These are phyloP conservation scores for Exserohilum turcica DNA, from an alignment of 2,329 filamentous ascomycete genomes.

Conservation along the genomic window DNA sequence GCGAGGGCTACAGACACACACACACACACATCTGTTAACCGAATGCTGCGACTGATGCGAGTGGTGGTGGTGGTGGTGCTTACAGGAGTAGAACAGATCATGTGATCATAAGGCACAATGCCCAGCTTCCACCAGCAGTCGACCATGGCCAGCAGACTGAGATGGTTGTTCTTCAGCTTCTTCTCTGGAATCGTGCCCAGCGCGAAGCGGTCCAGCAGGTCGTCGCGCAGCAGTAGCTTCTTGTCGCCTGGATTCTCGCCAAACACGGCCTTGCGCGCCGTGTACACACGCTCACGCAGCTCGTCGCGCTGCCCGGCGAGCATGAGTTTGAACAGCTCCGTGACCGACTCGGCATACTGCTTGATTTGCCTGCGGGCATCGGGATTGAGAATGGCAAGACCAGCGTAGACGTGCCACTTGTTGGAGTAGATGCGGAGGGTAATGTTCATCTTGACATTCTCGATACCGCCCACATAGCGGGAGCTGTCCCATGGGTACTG, in stretches of 20 bases:
- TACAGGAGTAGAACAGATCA: slow-evolving; percentile 96
- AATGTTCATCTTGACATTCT: slow-evolving; percentile 99
- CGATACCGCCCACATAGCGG: slow-evolving; percentile 96
- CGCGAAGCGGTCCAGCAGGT: slow-evolving; percentile 86
- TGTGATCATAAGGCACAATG: slow-evolving; percentile 97
- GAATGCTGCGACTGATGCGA: background rate
- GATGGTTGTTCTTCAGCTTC: slow-evolving; percentile 85
- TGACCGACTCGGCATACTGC: slow-evolving; percentile 91
- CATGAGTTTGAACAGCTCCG: slow-evolving; percentile 96
- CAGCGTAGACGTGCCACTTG: slow-evolving; percentile 99
- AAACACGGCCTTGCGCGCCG: slow-evolving; percentile 77
- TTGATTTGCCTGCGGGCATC: slow-evolving; percentile 89
- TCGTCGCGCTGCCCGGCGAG: slow-evolving; percentile 80
- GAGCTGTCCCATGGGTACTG: slow-evolving; percentile 97
- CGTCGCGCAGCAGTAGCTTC: slow-evolving; percentile 75
- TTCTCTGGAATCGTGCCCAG: slow-evolving; percentile 72
- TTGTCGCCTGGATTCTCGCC: slow-evolving; percentile 59
- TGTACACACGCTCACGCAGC: slow-evolving; percentile 74
- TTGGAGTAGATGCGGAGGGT: slow-evolving; percentile 96
- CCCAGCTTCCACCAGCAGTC: slow-evolving; percentile 96
- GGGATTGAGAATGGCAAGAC: slow-evolving; percentile 94
- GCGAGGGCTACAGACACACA: slow-evolving; percentile 71
- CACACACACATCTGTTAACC: too few relatives aligned
- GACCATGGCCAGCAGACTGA: slow-evolving; percentile 92
- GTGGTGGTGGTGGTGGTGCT: slow-evolving; percentile 28